A percentile compares a stretch with the other conserved stretches of the same genome.
Conservation (phyloP, 805 yeast species). For the Starmerella powellii region DNA sequence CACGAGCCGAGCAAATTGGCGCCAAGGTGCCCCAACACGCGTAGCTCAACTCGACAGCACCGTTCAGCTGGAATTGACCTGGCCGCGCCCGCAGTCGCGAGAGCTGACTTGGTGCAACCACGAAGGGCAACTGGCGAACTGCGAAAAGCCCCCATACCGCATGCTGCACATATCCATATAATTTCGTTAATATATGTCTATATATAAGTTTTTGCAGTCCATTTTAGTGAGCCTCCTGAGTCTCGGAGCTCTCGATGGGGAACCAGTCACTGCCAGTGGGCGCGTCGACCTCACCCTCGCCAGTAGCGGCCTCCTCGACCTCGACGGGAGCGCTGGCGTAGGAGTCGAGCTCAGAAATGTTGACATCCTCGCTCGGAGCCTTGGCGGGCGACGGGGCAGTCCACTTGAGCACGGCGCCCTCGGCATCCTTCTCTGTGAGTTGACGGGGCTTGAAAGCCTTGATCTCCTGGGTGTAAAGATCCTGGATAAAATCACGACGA, state of each 20-base stretch:
- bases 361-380: constrained; percentile 71
- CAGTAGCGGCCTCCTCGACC: constrained; percentile 25
- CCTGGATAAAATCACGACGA: constrained; percentile 53
- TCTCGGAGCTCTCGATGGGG: constrained; percentile 32
- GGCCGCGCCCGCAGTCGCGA: too few species aligned
- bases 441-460: constrained; percentile 80
- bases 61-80: neutral
- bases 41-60: neutral
- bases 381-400: constrained; percentile 66
- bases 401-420: constrained; percentile 73
- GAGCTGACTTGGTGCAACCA: too few species aligned
- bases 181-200: neutral
- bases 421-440: constrained; percentile 59
- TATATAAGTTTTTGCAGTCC: neutral
- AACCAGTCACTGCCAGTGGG: constrained; percentile 32
- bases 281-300: constrained; percentile 18
- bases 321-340: constrained; percentile 38
- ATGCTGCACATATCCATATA: too few species aligned
- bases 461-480: constrained; percentile 75
- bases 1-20: too few species aligned
- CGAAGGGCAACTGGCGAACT: too few species aligned
- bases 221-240: constrained; percentile 22
- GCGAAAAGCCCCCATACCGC: too few species aligned
- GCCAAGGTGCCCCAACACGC: too few species aligned
- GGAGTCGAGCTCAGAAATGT: constrained; percentile 39